These are phyloP conservation scores for Pseudogymnoascus sp. DNA, from an alignment of 2,329 filamentous ascomycete species.

Conservation along the genomic window DNA sequence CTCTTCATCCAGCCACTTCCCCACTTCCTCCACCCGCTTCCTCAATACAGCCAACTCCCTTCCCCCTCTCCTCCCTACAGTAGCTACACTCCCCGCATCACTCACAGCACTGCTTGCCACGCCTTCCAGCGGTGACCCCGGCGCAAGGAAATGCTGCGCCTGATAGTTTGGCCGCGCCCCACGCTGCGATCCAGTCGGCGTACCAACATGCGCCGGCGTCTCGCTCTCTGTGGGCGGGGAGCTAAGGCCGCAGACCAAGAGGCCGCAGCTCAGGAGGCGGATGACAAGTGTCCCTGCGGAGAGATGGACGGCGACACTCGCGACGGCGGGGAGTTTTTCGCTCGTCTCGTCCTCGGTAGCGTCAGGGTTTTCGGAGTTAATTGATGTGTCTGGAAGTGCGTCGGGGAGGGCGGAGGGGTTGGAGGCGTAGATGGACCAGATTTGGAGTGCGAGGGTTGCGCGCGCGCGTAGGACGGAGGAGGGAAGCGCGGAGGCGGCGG, in stretches of 20 bases:
- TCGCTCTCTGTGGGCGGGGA: slow-evolving; percentile 24
- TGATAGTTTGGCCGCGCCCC: background rate
- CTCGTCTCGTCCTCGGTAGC: slow-evolving; percentile 20
- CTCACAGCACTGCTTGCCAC: slow-evolving; percentile 25
- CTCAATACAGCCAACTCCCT: slow-evolving; percentile 43
- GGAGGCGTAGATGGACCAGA: slow-evolving; percentile 49
- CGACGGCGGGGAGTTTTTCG: slow-evolving; percentile 20
- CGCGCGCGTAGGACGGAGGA: slow-evolving; percentile 52
- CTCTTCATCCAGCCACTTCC: slow-evolving; percentile 51
- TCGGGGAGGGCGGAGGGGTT: slow-evolving; percentile 35
- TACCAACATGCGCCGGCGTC: background rate
- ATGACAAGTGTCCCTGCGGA: slow-evolving; percentile 48
- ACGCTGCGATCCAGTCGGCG: background rate
- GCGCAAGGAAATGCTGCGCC: background rate
- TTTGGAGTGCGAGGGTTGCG: slow-evolving; percentile 54
- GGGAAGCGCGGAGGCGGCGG: slow-evolving; percentile 48
- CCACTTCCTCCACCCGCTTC: slow-evolving; percentile 50
- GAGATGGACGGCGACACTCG: slow-evolving; percentile 42
- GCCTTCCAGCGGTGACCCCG: slow-evolving; percentile 22
- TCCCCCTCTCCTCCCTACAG: slow-evolving; percentile 28
- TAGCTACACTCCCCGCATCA: slow-evolving; percentile 26
- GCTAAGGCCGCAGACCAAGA: slow-evolving; percentile 55
- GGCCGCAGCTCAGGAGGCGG: slow-evolving; percentile 46
- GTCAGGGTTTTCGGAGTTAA: slow-evolving; percentile 15
- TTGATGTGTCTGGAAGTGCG: slow-evolving; percentile 29